A percentile compares a stretch with the other conserved stretches of the same genome.
phyloP scores from a whole-genome alignment of 805 yeast species.

The Cyberlindnera nakhonratchasimensis region DNA sequence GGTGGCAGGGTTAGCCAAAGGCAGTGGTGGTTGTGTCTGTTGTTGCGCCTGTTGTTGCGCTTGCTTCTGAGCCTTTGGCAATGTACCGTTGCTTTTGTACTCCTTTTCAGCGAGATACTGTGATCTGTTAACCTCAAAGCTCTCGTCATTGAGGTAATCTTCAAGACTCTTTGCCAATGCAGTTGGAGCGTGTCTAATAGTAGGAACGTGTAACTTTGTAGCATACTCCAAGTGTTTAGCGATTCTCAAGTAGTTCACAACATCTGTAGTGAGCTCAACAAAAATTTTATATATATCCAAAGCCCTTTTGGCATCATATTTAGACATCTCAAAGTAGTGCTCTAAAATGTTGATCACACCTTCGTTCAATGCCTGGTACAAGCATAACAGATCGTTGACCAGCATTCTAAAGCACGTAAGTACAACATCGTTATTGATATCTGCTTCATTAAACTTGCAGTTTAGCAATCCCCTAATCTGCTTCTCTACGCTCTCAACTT shows the following conservation, averaged over 20 bases:
- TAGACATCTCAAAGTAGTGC: slow-evolving; percentile 91
- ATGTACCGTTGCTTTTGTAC: slow-evolving; percentile 28
- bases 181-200: slow-evolving; percentile 95
- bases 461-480: slow-evolving; percentile 74
- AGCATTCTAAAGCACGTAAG: slow-evolving; percentile 82
- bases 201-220: slow-evolving; percentile 89
- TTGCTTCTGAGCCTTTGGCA: slow-evolving; percentile 1
- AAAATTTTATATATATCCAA: slow-evolving; percentile 79
- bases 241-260: slow-evolving; percentile 79
- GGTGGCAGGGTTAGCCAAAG: slow-evolving; percentile 7
- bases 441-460: slow-evolving; percentile 74
- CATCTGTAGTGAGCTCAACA: slow-evolving; percentile 81
- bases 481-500: slow-evolving; percentile 77
- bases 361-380: slow-evolving; percentile 89
- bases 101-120: slow-evolving; percentile 72
- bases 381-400: slow-evolving; percentile 81
- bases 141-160: slow-evolving; percentile 84
- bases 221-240: slow-evolving; percentile 87
- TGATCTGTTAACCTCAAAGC: slow-evolving; percentile 73
- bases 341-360: slow-evolving; percentile 93
- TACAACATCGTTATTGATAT: slow-evolving; percentile 78
- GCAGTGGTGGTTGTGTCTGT: slow-evolving; percentile 13
- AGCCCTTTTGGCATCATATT: slow-evolving; percentile 81
- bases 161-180: slow-evolving; percentile 82
- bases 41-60: slow-evolving; percentile 15